Evolutionary conservation across 352 stramenopile genomes (phyloP), one percentile per base, ranked within the genome.

Genomic region (Pythium brassicae): DNA sequence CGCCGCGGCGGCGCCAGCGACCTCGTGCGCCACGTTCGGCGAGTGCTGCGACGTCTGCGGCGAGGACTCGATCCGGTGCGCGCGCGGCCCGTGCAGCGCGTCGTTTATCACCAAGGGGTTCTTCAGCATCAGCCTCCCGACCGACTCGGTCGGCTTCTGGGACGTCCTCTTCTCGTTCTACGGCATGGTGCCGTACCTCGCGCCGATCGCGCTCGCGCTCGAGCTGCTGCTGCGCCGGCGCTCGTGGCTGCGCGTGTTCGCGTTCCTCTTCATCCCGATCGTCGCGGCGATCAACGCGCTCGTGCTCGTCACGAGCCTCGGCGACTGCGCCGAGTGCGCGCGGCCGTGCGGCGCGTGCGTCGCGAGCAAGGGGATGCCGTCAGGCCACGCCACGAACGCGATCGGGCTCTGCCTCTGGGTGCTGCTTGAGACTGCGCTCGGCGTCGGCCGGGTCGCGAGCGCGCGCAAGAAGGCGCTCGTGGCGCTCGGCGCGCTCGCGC

Each of bases 171-270:
- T 79, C 50, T 66, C 63, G 42, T 74, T 78, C 50, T 86, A 86
- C 54, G 62, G 76, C 25, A 80, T 80, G 59, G 76, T 86, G 45
- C 76, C 76, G 51, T 86, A 79, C 48, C 53, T 83, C 46, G 70
- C 76, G 53, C 71, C 62, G 6, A 61, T 82, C 46, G 53, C 49
- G 9, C 27, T 82, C 29, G 62, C 63, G 27, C 63, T 86, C 20
- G 66, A 74, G 5, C 55, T 85, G 11, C 62, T 83, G 45, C 50
- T 83, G 17, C 53, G 67, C 51, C 55, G 46, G 15, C 71, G 71
- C 32, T 82, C 56, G 45, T 86, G 72, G 75, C 69, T 63, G 56
- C 61, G 63, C 25, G 44, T 86, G 10, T 74, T 83, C 57, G 64
- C 66, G 37, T 70, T 86, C 61, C 43, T 76, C 27, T 74, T 83